phyloP scores from a whole-genome alignment of 2,329 filamentous ascomycete species.

The Aspergillus quadricinctus region DNA sequence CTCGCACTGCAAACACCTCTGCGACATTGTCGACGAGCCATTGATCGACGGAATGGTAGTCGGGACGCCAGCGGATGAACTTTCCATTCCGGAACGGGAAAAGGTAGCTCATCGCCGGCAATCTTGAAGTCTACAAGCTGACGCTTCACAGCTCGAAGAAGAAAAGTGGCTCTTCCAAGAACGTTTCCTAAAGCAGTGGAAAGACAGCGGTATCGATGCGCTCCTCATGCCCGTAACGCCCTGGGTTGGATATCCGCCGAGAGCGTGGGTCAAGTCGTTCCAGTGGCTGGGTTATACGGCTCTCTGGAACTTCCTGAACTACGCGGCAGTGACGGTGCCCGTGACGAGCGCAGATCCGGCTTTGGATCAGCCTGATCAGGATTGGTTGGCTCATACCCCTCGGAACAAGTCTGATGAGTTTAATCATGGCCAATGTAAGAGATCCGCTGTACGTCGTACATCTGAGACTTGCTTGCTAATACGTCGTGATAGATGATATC shows the following conservation, averaged over 20 bases:
- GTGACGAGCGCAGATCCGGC: slow-evolving; percentile 43
- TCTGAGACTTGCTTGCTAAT: background rate
- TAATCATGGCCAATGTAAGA: slow-evolving; percentile 36
- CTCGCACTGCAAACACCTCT: slow-evolving; percentile 20
- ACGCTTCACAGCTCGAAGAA: slow-evolving; percentile 13
- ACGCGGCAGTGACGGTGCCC: slow-evolving; percentile 30
- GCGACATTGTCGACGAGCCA: slow-evolving; percentile 24
- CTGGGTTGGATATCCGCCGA: slow-evolving; percentile 27
- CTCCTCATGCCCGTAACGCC: slow-evolving; percentile 26
- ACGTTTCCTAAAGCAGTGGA: slow-evolving; percentile 22
- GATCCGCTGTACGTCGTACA: background rate
- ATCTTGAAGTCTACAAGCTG: background rate
- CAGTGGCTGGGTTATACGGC: slow-evolving; percentile 34
- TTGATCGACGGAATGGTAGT: slow-evolving; percentile 32
- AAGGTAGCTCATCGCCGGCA: slow-evolving; percentile 6
- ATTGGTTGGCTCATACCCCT: slow-evolving; percentile 28
- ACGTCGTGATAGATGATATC: slow-evolving; percentile 21
- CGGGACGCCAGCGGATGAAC: slow-evolving; percentile 21
- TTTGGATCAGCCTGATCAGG: slow-evolving; percentile 27
- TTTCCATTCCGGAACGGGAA: slow-evolving; percentile 18
- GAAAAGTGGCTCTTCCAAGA: slow-evolving; percentile 17
- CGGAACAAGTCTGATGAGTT: slow-evolving; percentile 47
- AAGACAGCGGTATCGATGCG: slow-evolving; percentile 24
- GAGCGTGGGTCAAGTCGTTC: slow-evolving; percentile 26
- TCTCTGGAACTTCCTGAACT: slow-evolving; percentile 35